A percentile compares a stretch with the other conserved stretches of the same genome.
phyloP scores from a whole-genome alignment of 108 stramenopile genomes.

The Skeletonema grethae region DNA sequence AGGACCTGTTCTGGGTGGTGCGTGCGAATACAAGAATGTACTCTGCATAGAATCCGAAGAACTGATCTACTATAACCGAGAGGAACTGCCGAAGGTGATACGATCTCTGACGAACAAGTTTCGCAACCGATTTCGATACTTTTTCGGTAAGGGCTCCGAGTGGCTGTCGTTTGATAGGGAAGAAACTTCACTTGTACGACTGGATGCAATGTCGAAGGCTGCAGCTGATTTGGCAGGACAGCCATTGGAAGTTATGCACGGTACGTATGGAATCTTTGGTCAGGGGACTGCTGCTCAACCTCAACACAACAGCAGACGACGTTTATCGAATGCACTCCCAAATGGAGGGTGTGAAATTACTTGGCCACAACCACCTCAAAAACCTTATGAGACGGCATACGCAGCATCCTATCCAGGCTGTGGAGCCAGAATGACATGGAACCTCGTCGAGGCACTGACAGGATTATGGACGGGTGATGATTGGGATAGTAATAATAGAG shows the following conservation, averaged over 20 bases:
- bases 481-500: constrained; percentile 34
- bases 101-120: constrained; percentile 19
- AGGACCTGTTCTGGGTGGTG: background rate
- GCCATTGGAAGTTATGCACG: constrained; percentile 17
- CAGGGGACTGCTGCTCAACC: background rate
- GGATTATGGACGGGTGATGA: constrained; percentile 45
- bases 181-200: constrained; percentile 13
- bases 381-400: constrained; percentile 13
- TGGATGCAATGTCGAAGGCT: constrained; percentile 24
- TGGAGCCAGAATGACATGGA: constrained; percentile 36
- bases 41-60: constrained; percentile 44
- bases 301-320: background rate
- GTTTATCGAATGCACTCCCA: constrained; percentile 23
- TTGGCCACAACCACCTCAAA: constrained; percentile 20
- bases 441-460: constrained; percentile 31
- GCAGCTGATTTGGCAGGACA: constrained; percentile 10
- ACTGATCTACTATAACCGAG: constrained; percentile 21
- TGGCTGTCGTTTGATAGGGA: constrained; percentile 11
- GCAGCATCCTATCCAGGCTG: constrained; percentile 36
- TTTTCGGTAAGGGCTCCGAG: constrained; percentile 18
- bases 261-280: constrained; percentile 31
- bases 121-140: constrained; percentile 29
- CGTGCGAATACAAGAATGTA: constrained; percentile 45
- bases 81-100: constrained; percentile 32
- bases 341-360: constrained; percentile 34